phyloP scores from a whole-genome alignment of 345 rosid genomes.

The Brassica juncea region DNA sequence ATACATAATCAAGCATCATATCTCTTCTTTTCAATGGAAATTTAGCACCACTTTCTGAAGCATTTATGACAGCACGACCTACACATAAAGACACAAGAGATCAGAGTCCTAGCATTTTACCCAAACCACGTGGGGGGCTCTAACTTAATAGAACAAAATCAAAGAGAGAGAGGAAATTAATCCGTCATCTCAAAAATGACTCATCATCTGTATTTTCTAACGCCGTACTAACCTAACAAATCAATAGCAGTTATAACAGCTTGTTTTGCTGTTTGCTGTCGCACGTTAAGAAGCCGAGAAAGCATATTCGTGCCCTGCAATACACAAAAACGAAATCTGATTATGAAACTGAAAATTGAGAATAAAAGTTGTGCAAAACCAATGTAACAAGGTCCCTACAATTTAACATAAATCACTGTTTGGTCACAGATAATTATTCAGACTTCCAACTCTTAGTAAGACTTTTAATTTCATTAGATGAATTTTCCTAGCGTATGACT shows the following conservation, averaged over 20 bases:
- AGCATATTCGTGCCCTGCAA: slow-evolving; percentile 98
- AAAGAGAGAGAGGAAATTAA: neutral
- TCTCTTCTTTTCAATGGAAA: slow-evolving; percentile 95
- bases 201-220: slow-evolving; percentile 8
- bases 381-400: slow-evolving; percentile 9
- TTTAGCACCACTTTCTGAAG: slow-evolving; percentile 80
- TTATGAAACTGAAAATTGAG: slow-evolving; percentile 8
- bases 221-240: slow-evolving; percentile 67
- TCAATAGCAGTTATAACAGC: slow-evolving; percentile 97
- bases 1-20: slow-evolving; percentile 75
- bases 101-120: slow-evolving; percentile 23
- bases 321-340: slow-evolving; percentile 30
- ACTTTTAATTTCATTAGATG: slow-evolving; percentile 10
- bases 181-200: slow-evolving; percentile 1
- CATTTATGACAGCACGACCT: slow-evolving; percentile 95
- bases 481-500: slow-evolving; percentile 2
- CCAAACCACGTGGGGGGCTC: slow-evolving; percentile 10
- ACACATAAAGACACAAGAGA: slow-evolving; percentile 40
- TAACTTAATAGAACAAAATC: neutral
- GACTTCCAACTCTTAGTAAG: neutral
- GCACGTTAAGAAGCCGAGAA: slow-evolving; percentile 94
- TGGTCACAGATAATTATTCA: neutral
- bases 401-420: slow-evolving; percentile 15
- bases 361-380: slow-evolving; percentile 10
- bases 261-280: slow-evolving; percentile 88